A percentile compares a stretch with the other conserved stretches of the same genome.
These are phyloP conservation scores for Globisporangium acanthophoron DNA, from an alignment of 352 stramenopile species.

Conservation along the genomic window DNA sequence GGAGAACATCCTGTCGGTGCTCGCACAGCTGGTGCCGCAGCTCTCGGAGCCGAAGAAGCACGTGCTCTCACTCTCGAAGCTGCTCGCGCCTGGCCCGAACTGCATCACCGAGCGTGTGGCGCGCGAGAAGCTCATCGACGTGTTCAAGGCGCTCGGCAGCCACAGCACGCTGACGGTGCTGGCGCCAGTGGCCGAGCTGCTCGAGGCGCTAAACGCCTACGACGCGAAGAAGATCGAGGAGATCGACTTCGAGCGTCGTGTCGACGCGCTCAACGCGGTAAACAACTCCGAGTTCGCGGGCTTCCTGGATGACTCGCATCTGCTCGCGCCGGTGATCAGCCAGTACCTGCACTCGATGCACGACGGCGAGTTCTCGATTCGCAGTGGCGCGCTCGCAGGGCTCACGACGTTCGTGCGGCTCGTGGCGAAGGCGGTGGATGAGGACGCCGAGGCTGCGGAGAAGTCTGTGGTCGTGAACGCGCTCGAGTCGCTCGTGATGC, in stretches of 20 bases:
- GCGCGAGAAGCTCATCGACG: conserved; percentile 55
- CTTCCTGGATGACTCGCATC: conserved; percentile 48
- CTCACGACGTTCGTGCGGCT: conserved; percentile 53
- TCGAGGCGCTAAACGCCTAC: conserved; percentile 69
- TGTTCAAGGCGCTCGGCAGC: conserved; percentile 60
- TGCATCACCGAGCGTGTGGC: conserved; percentile 55
- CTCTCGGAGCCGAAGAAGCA: conserved; percentile 70
- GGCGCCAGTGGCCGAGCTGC: conserved; percentile 32
- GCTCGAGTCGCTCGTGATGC: conserved; percentile 87
- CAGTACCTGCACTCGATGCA: conserved; percentile 84
- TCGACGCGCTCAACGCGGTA: conserved; percentile 66
- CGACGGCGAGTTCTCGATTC: conserved; percentile 80
- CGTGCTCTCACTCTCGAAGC: conserved; percentile 66
- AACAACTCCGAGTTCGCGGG: conserved; percentile 59
- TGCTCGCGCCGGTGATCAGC: conserved; percentile 70
- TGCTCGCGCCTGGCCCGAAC: conserved; percentile 71
- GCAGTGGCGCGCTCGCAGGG: conserved; percentile 54
- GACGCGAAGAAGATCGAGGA: conserved; percentile 80
- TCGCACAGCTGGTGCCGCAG: conserved; percentile 71
- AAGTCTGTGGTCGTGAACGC: conserved; percentile 62
- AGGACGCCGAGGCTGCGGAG: conserved; percentile 9
- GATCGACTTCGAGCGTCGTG: conserved; percentile 75
- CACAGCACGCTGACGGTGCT: conserved; percentile 34
- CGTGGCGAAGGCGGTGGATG: conserved; percentile 24
- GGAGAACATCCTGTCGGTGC: conserved; percentile 74